Evolutionary conservation across 2,329 filamentous ascomycete genomes (phyloP), one percentile per base, ranked within the genome.

Genomic region (Scytalidium sp.): DNA sequence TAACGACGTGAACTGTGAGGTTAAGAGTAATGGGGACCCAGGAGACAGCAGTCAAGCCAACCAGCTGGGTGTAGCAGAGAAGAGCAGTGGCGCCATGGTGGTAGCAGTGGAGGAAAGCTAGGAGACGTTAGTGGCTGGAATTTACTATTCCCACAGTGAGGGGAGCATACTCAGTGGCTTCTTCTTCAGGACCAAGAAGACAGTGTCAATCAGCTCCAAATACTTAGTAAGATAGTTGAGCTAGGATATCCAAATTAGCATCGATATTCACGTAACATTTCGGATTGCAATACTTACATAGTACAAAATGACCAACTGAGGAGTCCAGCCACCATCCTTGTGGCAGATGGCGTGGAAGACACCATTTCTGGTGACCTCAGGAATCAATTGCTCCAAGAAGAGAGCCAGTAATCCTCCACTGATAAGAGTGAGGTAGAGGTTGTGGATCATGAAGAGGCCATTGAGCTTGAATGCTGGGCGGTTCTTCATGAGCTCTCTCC

Each of bases 161-260:
- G n/a, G 4, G 41, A 11, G 6, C 80, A 58, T 79, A 87, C 83
- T 97, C 69, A 97, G 75, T 48, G 93, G 93, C 87, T 97, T 97
- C 87, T 97, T 97, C 87, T 97, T 97, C 70, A 97, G 83, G 77
- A 97, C 94, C 50, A 97, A 79, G 81, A 97, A 97, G 69, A 93
- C 85, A 52, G 93, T 97, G 73, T 97, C 93, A 62, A 97, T 76
- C 59, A 97, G 80, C 74, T 97, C 93, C 60, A 97, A 82, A 73
- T 96, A 97, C 75, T 97, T 97, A 75, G 92, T 97, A 49, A 97
- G 83, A 78, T 97, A 97, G 79, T 95, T 97, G 68, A 97, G 81
- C 92, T 97, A 66, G 17, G 41, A 22, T 39, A 19, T 46, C 13
- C 13, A 9, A 59, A 36, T 19, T 9, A 4, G 7, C 32, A 5